Base-by-base conservation (phyloP, 805 yeast genomes). In the Metschnikowia orientalis region DNA sequence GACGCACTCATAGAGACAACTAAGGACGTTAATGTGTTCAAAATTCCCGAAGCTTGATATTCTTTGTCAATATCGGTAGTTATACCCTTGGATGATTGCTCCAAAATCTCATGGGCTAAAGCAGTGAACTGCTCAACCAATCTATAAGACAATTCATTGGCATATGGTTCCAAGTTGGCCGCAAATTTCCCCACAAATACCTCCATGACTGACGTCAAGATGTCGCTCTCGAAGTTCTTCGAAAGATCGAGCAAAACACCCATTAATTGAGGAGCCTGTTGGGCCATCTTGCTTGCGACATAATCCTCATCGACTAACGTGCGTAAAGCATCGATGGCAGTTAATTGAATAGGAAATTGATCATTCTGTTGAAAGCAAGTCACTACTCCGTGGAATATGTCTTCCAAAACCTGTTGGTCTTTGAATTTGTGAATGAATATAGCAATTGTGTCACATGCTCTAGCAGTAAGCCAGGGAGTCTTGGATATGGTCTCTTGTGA, bases 91-190 rank as follows among this genome's bases (percentile, higher is more conserved):
- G 41, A 28, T n/a, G 65, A 47, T 28, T 36, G 45, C 21, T 53
- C 56, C 26, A 50, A 44, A 51, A 63, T 57, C 32, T 89, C 96
- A 29, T 67, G 61, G 2, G 89, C 82, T 17, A 86, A 54, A 43
- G 72, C 68, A 50, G 84, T 45, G 58, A 89, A 86, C 53, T 90
- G 96, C 30, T 77, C 76, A 10, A 80, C 79, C 47, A 82, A 61
- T 51, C 78, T 73, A 3, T 54, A 52, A 18, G 81, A 73, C 60
- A 51, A 63, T 44, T 67, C 64, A 15, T 33, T 33, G 6, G 51
- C 51, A 22, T 45, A 90, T 11, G 98, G 97, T 37, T 49, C 69
- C 40, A 67, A 57, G 43, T 62, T 61, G 18, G 53, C 47, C 3
- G 72, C 63, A 40, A 67, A 67, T 36, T 56, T 63, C 38, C 63